phyloP scores from a whole-genome alignment of 1,284 basidiomycete species.

The Malassezia caprae region DNA sequence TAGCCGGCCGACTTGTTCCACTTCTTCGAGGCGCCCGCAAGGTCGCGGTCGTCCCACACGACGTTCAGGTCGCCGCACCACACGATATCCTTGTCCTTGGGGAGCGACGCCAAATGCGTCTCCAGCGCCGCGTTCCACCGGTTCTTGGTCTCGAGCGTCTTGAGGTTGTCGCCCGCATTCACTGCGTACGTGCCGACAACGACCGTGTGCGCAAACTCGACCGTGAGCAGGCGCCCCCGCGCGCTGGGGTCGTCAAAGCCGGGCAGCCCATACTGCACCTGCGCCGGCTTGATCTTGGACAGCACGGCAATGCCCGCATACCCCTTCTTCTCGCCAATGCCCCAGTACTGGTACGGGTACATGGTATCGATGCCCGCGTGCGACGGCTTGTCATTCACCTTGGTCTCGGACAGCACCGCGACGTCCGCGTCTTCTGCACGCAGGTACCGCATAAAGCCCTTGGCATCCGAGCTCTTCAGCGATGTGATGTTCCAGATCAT shows the following conservation, averaged over 20 bases:
- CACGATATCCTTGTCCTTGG: conserved; percentile 67
- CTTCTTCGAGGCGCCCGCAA: conserved; percentile 49
- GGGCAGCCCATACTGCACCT: conserved; percentile 56
- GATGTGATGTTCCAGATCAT: conserved; percentile 42
- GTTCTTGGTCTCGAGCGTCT: conserved; percentile 48
- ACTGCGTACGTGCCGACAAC: conserved; percentile 73
- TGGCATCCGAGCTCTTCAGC: conserved; percentile 33
- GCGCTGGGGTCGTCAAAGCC: conserved; percentile 30
- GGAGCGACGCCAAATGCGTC: conserved; percentile 60
- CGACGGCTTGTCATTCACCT: conserved; percentile 37
- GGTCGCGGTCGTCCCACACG: conserved; percentile 53
- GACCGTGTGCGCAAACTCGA: conserved; percentile 65
- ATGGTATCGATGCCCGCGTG: conserved; percentile 26
- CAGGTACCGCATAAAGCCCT: conserved; percentile 42
- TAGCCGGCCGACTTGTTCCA: conserved; percentile 50
- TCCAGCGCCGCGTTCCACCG: conserved; percentile 50
- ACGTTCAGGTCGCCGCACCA: conserved; percentile 86
- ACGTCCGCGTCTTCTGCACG: conserved; percentile 41
- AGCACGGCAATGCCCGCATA: conserved; percentile 68
- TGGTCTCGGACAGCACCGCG: conserved; percentile 41
- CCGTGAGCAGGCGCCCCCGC: conserved; percentile 53
- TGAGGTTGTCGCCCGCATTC: conserved; percentile 70
- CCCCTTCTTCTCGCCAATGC: conserved; percentile 41
- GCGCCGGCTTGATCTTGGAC: conserved; percentile 63
- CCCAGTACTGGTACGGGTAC: conserved; percentile 44